Evolutionary conservation across 2,329 filamentous ascomycete genomes (phyloP), one percentile per base, ranked within the genome.

Genomic region (Uncinocarpus reesii): DNA sequence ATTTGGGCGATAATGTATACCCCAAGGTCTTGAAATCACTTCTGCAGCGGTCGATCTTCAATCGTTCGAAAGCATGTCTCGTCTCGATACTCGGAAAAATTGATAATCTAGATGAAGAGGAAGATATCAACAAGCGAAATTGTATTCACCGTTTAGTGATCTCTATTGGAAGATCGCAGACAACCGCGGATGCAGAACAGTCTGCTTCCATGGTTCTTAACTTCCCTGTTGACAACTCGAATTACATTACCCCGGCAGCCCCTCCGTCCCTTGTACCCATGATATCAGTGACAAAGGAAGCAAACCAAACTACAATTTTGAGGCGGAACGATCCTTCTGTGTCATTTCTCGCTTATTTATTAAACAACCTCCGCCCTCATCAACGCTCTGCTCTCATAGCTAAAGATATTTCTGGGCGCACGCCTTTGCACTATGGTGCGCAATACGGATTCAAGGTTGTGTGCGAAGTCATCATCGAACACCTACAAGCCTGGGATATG

Each of bases 361-460:
- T 98, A 3, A 81, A 88, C 40, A 72, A 75, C 23, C 73, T 98
- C 6, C 76, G 72, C 8, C 73, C 77, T 0, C 70, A 76, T 7
- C 90, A 96, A 56, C 78, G 82, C 8, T 55, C 63, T 10, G 83
- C 83, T 0, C 70, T 96, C 8, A 46, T 74, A 65, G 49, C 53
- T 8, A 51, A 48, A 36, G 54, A 56, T 43, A 48, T 55, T 26
- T 54, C 53, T 40, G 51, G 53, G 10, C 49, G 51, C 2, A 55
- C 54, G 6, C 54, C 56, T 11, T 46, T 57, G 10, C 55, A 57
- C 43, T 57, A 52, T 46, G 56, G 88, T 2, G 90, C 92, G 0
- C 88, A 96, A 62, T 95, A 93, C 61, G 92, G 92, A 2, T 88
- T 95, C 57, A 85, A 92, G 2, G 79, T 87, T n/a, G 82, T 95